Evolutionary conservation across 805 yeast species (phyloP).

Genomic region (Cyberlindnera euphorbiae): DNA sequence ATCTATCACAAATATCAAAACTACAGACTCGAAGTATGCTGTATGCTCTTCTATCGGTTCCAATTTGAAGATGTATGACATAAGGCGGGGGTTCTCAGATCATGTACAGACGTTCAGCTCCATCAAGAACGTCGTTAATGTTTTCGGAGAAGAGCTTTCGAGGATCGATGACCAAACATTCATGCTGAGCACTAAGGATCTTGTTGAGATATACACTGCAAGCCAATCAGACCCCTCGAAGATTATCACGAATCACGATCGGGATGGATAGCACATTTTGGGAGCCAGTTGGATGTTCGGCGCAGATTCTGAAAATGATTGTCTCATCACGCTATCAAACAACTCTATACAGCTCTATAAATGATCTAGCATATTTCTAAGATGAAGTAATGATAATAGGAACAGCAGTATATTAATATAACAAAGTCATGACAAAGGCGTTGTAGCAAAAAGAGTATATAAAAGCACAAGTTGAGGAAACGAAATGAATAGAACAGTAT

Average conservation of each 20-base stretch:
- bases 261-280: slow-evolving; percentile 8
- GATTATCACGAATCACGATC: slow-evolving; percentile 8
- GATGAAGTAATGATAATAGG: no score
- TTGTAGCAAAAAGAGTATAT: no score
- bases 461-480: not conserved
- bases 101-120: slow-evolving; percentile 3
- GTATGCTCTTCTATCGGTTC: slow-evolving; percentile 14
- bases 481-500: not conserved
- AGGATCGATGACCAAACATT: not conserved
- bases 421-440: not conserved
- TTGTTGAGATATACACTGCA: slow-evolving; percentile 10
- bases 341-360: slow-evolving; percentile 4
- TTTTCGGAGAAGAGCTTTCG: slow-evolving; percentile 10
- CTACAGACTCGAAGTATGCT: not conserved
- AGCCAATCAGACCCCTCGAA: slow-evolving; percentile 5
- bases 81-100: slow-evolving; percentile 7
- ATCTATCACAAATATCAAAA: slow-evolving; percentile 11
- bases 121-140: slow-evolving; percentile 10
- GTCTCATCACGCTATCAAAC: slow-evolving; percentile 1
- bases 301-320: not conserved
- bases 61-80: slow-evolving; percentile 8
- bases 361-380: no score
- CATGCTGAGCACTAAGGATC: slow-evolving; percentile 7
- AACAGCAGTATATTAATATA: no score
- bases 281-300: slow-evolving; percentile 4